These are phyloP conservation scores for Millerozyma miso DNA, from an alignment of 805 yeast species.

Conservation along the genomic window DNA sequence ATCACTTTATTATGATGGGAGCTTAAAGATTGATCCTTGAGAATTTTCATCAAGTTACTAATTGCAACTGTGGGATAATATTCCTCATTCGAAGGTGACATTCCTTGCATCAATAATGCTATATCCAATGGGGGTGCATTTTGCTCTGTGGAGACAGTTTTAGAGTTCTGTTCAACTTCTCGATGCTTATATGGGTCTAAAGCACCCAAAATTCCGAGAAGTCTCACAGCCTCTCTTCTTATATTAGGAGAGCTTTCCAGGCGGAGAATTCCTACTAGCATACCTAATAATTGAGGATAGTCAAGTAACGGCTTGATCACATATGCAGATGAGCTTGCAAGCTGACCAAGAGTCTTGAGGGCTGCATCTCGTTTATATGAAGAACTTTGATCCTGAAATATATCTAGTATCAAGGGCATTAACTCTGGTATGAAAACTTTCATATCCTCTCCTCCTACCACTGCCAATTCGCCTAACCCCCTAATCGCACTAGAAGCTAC, in stretches of 20 bases:
- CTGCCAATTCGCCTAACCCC: constrained; percentile 85
- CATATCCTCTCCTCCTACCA: constrained; percentile 85
- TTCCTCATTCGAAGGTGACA: constrained; percentile 89
- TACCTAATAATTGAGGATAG: constrained; percentile 83
- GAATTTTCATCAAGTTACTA: constrained; percentile 72
- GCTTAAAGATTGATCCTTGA: constrained; percentile 80
- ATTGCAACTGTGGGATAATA: constrained; percentile 95
- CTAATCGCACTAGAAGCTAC: constrained; percentile 83
- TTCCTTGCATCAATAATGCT: constrained; percentile 85
- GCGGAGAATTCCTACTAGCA: constrained; percentile 75
- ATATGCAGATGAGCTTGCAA: constrained; percentile 88
- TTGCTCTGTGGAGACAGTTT: constrained; percentile 58
- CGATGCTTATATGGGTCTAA: constrained; percentile 94
- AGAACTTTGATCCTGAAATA: constrained; percentile 91
- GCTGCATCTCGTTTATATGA: constrained; percentile 87
- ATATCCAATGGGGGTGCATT: constrained; percentile 89
- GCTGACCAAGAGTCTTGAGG: constrained; percentile 77
- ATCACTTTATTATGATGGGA: constrained; percentile 87
- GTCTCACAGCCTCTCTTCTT: constrained; percentile 81
- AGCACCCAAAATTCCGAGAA: constrained; percentile 93
- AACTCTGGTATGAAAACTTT: constrained; percentile 64
- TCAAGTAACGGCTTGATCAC: constrained; percentile 91
- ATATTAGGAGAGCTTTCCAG: constrained; percentile 72
- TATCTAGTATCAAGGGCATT: constrained; percentile 84
- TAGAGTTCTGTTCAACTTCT: constrained; percentile 75